Evolutionary conservation across 495 filamentous ascomycete species (phyloP), one percentile per base, ranked within the genome.

Genomic region (Lasiosphaeria hispida): DNA sequence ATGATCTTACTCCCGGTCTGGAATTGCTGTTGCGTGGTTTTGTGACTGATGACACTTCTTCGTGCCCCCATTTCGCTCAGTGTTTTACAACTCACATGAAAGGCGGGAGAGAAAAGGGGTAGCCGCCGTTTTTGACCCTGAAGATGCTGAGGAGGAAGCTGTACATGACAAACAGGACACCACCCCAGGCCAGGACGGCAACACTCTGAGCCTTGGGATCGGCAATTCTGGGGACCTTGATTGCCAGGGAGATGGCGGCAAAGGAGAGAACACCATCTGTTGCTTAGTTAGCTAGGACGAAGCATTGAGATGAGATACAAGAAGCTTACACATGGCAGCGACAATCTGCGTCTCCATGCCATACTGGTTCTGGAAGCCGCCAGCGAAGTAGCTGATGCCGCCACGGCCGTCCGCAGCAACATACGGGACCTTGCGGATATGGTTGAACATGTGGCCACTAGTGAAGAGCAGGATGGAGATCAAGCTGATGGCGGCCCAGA

Each of bases 391-490:
- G 67, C 76, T 88, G 40, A 97, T 83, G 2, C 91, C 92, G 7
- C 95, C 95, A 44, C 80, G 82, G 5, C 90, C 91, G 73, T 97
- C 87, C 17, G 86, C 89, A 37, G 85, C 84, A 45, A 97, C 90
- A 67, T 99, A 99, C n/a, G 94, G 93, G 0, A 94, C 91, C 67
- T 92, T 92, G 54, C 94, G 83, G 68, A 99, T 99, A 63, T 97
- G 94, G 73, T 97, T 97, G 81, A 92, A 99, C 94, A 99, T 98
- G 69, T 97, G 92, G 11, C 95, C 94, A 61, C 87, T 91, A 36
- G 90, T 97, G 76, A 99, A 99, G 35, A 99, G 77, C 41, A 99
- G 84, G 57, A 99, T 91, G 7, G 85, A 82, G 62, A 99, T 90
- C 50, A 99, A 76, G 68, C 89, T 93, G 61, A 96, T 69, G 30